These are phyloP conservation scores for Plasmodium adleri DNA, from an alignment of 169 alveolate species.

Conservation along the genomic window DNA sequence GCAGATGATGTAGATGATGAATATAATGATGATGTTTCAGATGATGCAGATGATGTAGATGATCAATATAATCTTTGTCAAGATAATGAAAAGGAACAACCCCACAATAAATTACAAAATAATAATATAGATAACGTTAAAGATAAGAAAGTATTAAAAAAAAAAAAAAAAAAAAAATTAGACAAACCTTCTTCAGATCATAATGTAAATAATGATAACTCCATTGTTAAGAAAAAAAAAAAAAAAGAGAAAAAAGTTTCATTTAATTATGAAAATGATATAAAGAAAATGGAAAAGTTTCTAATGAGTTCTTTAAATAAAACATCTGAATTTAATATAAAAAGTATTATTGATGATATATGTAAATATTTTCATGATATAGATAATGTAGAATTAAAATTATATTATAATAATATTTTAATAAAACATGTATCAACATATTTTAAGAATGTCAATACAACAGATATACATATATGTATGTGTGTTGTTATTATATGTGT, in stretches of 20 bases:
- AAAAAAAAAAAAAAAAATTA: slow-evolving; percentile 14
- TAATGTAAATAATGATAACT: neutral
- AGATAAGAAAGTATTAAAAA: slow-evolving; percentile 19
- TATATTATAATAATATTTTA: slow-evolving; percentile 16
- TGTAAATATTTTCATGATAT: slow-evolving; percentile 65
- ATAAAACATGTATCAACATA: slow-evolving; percentile 23
- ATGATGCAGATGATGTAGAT: neutral
- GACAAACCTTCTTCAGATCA: slow-evolving; percentile 7
- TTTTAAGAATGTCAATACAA: slow-evolving; percentile 51
- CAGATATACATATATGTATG: slow-evolving; percentile 68
- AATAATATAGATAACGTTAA: neutral
- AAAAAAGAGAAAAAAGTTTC: slow-evolving; percentile 22
- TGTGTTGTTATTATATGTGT: slow-evolving; percentile 46
- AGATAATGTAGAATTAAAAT: slow-evolving; percentile 15
- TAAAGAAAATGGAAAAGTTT: slow-evolving; percentile 63
- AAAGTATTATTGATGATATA: slow-evolving; percentile 57
- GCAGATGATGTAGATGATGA: too few species aligned
- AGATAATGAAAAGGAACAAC: neutral
- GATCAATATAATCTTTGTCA: neutral
- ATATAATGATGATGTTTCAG: too few species aligned
- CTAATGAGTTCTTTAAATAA: slow-evolving; percentile 44
- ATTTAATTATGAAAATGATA: slow-evolving; percentile 18
- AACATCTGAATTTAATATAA: slow-evolving; percentile 73
- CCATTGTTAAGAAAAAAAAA: neutral
- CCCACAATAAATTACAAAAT: neutral